Conservation (phyloP, 2,329 filamentous ascomycete species). For the Nigrospora sphaerica region DNA sequence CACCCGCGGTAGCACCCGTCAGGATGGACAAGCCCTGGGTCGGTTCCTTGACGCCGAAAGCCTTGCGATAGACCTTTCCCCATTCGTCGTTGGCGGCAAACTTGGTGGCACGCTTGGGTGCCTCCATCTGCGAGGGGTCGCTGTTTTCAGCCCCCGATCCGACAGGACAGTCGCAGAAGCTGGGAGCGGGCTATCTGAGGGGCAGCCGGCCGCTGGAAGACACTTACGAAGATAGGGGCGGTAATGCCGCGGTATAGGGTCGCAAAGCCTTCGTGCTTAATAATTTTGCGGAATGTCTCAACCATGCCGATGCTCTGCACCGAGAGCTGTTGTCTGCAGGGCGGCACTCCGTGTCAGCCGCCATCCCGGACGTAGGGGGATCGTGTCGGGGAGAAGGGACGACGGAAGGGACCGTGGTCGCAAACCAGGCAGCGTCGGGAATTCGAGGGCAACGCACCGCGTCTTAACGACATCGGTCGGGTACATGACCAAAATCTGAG, state of each 20-base stretch:
- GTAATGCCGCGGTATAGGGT: constrained; percentile 92
- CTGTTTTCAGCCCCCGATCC: not conserved
- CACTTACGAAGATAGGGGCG: constrained; percentile 67
- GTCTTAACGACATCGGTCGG: constrained; percentile 98
- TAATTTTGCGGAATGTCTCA: constrained; percentile 96
- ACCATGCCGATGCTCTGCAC: constrained; percentile 69
- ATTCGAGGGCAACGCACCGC: constrained; percentile 62
- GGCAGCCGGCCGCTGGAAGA: too few relatives aligned
- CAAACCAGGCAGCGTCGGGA: too few relatives aligned
- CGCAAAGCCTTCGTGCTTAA: constrained; percentile 86
- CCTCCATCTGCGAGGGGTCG: constrained; percentile 64
- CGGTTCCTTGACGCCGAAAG: constrained; percentile 81
- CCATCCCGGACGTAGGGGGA: constrained; percentile 33
- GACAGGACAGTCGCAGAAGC: too few relatives aligned
- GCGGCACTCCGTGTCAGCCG: constrained; percentile 53
- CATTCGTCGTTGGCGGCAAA: constrained; percentile 99
- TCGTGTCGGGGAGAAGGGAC: constrained; percentile 1
- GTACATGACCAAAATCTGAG: constrained; percentile 89
- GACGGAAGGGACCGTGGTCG: not conserved
- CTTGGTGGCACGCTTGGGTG: constrained; percentile 83
- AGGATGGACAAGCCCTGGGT: constrained; percentile 87
- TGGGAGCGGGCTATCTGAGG: too few relatives aligned
- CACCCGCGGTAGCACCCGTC: constrained; percentile 89
- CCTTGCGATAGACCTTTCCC: constrained; percentile 86
- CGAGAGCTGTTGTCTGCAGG: not conserved